phyloP scores from a whole-genome alignment of 2,329 filamentous ascomycete genomes.

The Monilinia polystroma region DNA sequence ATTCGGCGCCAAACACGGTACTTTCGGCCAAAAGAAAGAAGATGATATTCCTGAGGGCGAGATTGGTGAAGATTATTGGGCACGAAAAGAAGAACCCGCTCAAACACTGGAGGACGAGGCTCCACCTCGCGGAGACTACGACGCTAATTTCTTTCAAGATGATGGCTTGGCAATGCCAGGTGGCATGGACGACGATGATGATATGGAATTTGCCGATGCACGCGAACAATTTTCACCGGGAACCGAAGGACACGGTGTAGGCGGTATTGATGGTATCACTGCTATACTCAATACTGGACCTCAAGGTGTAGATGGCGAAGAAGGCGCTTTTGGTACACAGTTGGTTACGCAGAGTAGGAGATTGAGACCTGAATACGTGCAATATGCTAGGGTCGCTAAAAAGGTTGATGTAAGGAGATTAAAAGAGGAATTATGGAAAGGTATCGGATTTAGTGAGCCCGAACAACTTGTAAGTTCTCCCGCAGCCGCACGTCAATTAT shows the following conservation, averaged over 20 bases:
- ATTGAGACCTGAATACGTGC: slow-evolving; percentile 65
- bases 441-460: slow-evolving; percentile 57
- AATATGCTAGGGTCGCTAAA: slow-evolving; percentile 68
- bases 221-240: slow-evolving; percentile 74
- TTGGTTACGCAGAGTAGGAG: slow-evolving; percentile 64
- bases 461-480: slow-evolving; percentile 47
- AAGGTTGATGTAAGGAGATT: slow-evolving; percentile 68
- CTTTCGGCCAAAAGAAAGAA: slow-evolving; percentile 49
- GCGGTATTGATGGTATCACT: slow-evolving; percentile 49
- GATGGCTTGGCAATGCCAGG: slow-evolving; percentile 70
- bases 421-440: slow-evolving; percentile 70
- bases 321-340: slow-evolving; percentile 59
- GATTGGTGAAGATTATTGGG: slow-evolving; percentile 97
- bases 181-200: slow-evolving; percentile 61
- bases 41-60: slow-evolving; percentile 66
- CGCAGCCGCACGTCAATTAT: background rate
- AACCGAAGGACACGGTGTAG: slow-evolving; percentile 47
- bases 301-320: slow-evolving; percentile 43
- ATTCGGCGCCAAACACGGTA: slow-evolving; percentile 47
- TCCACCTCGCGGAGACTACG: slow-evolving; percentile 74
- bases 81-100: slow-evolving; percentile 58
- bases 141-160: slow-evolving; percentile 97
- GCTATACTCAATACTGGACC: slow-evolving; percentile 52
- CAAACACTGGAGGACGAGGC: slow-evolving; percentile 54
- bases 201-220: slow-evolving; percentile 75